A percentile compares a stretch with the other conserved stretches of the same genome.
phyloP scores from a whole-genome alignment of 345 rosid species.

The Cardamine resedifolia region DNA sequence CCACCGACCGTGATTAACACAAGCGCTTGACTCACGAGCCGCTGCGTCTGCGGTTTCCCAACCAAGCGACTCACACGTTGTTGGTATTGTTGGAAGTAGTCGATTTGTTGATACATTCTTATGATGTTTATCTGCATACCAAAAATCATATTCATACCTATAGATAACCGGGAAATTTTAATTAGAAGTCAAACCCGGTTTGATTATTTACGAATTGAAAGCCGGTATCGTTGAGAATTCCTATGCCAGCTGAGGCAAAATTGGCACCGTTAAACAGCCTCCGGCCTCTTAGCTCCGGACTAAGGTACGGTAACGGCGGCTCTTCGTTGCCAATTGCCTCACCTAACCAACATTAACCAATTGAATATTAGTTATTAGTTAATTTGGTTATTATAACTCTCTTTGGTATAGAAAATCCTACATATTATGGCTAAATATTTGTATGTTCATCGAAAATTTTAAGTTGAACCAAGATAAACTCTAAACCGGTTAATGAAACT shows the following conservation, averaged over 20 bases:
- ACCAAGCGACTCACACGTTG: constrained; percentile 49
- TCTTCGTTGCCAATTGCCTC: constrained; percentile 56
- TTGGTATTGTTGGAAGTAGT: constrained; percentile 65
- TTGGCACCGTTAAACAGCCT: constrained; percentile 79
- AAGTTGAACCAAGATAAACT: background rate
- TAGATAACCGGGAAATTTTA: background rate
- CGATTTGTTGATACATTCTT: constrained; percentile 55
- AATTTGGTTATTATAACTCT: background rate
- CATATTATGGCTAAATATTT: background rate
- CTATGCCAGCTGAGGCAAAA: constrained; percentile 94
- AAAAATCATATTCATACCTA: background rate
- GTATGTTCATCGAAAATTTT: background rate
- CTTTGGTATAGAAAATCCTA: background rate
- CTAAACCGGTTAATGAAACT: background rate
- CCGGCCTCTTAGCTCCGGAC: constrained; percentile 59
- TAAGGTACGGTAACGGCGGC: constrained; percentile 73
- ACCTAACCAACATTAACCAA: constrained; percentile 45
- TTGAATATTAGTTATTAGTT: background rate
- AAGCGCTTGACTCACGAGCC: constrained; percentile 53
- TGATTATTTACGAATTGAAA: constrained; percentile 65
- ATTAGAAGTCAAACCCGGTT: background rate
- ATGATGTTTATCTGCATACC: constrained; percentile 59
- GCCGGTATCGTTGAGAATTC: constrained; percentile 90
- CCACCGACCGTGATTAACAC: constrained; percentile 73
- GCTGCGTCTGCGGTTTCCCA: constrained; percentile 45